Conservation (phyloP, 164 flowering plant species). For the Stephania cephalantha region DNA sequence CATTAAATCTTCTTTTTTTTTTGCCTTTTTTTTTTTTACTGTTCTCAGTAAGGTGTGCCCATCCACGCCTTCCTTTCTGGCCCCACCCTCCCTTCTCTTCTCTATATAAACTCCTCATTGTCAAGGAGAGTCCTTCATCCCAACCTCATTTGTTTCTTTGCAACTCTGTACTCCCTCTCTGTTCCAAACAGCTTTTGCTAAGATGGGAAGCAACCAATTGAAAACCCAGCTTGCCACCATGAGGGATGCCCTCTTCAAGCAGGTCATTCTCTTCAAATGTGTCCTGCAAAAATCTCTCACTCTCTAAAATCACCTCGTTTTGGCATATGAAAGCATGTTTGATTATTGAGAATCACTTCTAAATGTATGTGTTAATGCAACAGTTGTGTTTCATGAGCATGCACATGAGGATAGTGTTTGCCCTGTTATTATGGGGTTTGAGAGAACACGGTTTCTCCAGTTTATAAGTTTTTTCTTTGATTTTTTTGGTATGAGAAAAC, state of each 20-base stretch:
- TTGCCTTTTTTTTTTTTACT: not conserved
- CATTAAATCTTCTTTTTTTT: not conserved
- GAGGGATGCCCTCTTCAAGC: conserved; percentile 64
- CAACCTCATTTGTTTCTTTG: not conserved
- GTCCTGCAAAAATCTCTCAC: not conserved
- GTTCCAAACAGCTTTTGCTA: not conserved
- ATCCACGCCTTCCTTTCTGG: conserved; percentile 3
- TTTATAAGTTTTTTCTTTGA: not conserved
- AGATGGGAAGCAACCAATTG: conserved; percentile 41
- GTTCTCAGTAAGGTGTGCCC: conserved; percentile 4
- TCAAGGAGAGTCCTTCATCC: not conserved
- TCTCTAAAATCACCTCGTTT: not conserved
- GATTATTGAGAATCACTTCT: not conserved
- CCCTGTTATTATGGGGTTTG: not conserved
- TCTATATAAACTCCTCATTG: conserved; percentile 19
- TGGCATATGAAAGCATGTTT: not conserved
- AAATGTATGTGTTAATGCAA: not conserved
- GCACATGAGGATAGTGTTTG: not conserved
- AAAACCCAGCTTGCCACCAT: conserved; percentile 45
- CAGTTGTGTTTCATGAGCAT: not conserved
- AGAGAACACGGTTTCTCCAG: not conserved
- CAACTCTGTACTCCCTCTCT: not conserved
- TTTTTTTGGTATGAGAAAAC: not conserved
- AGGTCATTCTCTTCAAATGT: conserved; percentile 30
- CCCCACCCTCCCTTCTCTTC: not conserved